A percentile compares a stretch with the other conserved stretches of the same genome.
Evolutionary conservation across 2,329 filamentous ascomycete genomes (phyloP).

Genomic region (Ceratocystis harringtonii): DNA sequence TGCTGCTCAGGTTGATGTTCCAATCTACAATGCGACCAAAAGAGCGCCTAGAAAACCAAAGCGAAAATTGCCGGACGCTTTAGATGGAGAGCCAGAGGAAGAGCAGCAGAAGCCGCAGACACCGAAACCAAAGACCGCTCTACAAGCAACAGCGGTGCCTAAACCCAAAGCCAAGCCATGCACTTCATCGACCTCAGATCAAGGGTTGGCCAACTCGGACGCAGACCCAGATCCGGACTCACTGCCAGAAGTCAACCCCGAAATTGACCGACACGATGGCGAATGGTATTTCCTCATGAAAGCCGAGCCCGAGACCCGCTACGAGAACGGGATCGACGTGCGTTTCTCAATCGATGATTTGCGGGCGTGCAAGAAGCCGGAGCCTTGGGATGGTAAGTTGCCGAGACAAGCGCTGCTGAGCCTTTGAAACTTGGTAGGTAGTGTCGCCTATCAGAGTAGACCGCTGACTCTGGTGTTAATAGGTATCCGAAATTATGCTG

Average conservation of each 20-base stretch:
- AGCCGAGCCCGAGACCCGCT: constrained; percentile 71
- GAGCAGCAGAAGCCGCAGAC: background rate
- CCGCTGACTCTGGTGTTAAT: background rate
- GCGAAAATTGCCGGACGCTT: background rate
- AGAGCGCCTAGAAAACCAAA: background rate
- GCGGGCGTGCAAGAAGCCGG: constrained; percentile 53
- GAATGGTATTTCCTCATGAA: constrained; percentile 66
- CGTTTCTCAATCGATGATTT: constrained; percentile 92
- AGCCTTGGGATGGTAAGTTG: constrained; percentile 75
- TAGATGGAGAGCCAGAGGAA: background rate
- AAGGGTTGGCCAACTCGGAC: constrained; percentile 15
- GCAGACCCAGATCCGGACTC: constrained; percentile 24
- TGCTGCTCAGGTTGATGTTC: background rate
- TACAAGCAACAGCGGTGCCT: background rate
- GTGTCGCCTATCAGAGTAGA: too few species aligned
- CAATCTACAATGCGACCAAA: background rate
- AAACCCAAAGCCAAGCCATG: constrained; percentile 7
- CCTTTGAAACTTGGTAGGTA: too few species aligned
- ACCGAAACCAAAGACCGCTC: background rate
- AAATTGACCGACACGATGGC: constrained; percentile 28
- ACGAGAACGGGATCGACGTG: constrained; percentile 78
- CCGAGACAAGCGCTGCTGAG: too few species aligned
- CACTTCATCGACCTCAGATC: background rate
- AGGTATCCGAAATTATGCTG: constrained; percentile 38
- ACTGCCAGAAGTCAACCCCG: constrained; percentile 27